Conservation (phyloP, 192 early-diverging fungal species). For the Mortierella hygrophila region DNA sequence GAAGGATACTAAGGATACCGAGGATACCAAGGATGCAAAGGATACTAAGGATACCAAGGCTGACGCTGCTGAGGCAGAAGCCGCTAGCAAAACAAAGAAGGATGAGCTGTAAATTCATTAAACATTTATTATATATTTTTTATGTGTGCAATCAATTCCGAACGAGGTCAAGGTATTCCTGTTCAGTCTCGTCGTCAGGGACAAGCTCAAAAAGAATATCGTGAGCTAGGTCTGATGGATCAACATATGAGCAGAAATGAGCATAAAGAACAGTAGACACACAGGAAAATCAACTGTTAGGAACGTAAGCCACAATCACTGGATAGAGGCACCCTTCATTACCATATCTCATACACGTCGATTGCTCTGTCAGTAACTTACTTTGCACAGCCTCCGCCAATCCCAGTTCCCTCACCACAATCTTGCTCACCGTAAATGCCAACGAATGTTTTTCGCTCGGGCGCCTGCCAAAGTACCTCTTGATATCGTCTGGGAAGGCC, state of each 20-base stretch:
- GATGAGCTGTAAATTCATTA: conserved; percentile 37
- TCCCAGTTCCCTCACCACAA: conserved; percentile 21
- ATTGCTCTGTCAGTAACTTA: neutral
- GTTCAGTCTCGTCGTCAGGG: conserved; percentile 21
- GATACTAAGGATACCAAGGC: neutral
- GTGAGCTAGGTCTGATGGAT: conserved; percentile 15
- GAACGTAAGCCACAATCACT: neutral
- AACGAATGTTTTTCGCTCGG: conserved; percentile 20
- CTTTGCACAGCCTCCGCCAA: conserved; percentile 15
- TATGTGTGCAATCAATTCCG: neutral
- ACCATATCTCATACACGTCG: neutral
- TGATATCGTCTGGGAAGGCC: neutral
- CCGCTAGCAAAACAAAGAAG: conserved; percentile 10
- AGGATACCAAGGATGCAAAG: neutral
- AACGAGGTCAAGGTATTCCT: conserved; percentile 1
- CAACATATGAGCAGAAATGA: neutral
- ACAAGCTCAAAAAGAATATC: conserved; percentile 20
- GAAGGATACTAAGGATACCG: conserved; percentile 14
- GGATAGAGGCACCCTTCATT: neutral
- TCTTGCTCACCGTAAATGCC: conserved; percentile 16
- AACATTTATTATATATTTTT: neutral
- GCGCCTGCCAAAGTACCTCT: neutral
- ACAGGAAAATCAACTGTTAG: neutral
- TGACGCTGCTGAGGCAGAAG: neutral
- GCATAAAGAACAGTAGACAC: neutral